Evolutionary conservation across 164 flowering plant species (phyloP).

Genomic region (Nymphaea colorata): DNA sequence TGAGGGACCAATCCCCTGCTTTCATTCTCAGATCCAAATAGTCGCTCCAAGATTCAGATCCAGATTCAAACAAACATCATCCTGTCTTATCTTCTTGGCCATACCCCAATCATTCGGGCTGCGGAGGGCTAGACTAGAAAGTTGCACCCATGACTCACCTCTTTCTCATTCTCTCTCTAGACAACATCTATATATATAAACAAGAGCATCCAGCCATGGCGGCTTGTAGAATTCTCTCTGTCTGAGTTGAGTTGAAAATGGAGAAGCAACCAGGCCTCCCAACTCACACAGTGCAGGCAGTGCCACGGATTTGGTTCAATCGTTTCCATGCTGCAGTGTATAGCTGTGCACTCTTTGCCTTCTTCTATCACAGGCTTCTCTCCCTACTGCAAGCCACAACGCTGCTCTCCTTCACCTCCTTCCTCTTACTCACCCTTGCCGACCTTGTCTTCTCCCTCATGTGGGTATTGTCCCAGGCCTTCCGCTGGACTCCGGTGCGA

Average conservation of each 20-base stretch:
- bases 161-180: too few species aligned
- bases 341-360: conserved; percentile 24
- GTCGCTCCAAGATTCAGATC: too few species aligned
- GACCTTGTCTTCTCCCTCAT: conserved; percentile 14
- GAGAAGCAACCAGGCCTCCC: conserved; percentile 7
- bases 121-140: too few species aligned
- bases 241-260: background rate
- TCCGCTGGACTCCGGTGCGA: conserved; percentile 15
- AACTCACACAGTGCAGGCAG: conserved; percentile 24
- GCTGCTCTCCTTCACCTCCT: conserved; percentile 4
- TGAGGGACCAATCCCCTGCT: too few species aligned
- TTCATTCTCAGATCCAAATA: too few species aligned
- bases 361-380: conserved; percentile 21
- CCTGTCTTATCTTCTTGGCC: too few species aligned
- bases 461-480: conserved; percentile 13
- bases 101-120: too few species aligned
- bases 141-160: too few species aligned
- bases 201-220: too few species aligned
- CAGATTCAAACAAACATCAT: too few species aligned
- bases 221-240: too few species aligned
- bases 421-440: conserved; percentile 6
- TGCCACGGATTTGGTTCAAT: conserved; percentile 24
- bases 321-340: conserved; percentile 38
- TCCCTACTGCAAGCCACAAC: conserved; percentile 7
- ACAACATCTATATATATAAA: too few species aligned